Evolutionary conservation across 2,329 filamentous ascomycete genomes (phyloP), one percentile per base, ranked within the genome.

Genomic region (Lasiodiplodia hormozganensis): DNA sequence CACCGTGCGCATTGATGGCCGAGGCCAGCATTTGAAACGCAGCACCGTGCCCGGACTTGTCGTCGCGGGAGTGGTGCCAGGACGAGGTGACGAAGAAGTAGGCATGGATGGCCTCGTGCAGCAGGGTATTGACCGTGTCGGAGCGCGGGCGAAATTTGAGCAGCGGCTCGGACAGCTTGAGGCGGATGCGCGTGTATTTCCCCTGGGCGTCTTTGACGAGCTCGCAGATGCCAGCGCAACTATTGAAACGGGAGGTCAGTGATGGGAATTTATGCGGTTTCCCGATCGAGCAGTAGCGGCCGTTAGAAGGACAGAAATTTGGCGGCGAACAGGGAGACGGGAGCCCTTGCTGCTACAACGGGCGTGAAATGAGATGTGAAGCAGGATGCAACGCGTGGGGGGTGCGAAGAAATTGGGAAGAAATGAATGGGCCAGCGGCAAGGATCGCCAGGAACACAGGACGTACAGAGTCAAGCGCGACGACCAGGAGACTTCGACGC

Each of bases 51-150:
- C 82, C 81, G 18, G 81, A 82, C 0, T 79, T 77, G 38, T 82
- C 80, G 12, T 79, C 79, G 7, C 81, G 77, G 10, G 77, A 78
- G 68, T 83, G 80, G 58, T 69, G 73, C 80, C 79, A 82, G 10
- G 80, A 80, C 2, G 80, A 82, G 16, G 79, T 82, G 47, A 83
- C 73, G 73, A 83, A 83, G 74, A 83, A 82, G 70, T 83, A 83
- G 31, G 81, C 81, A 62, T 83, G 81, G 21, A 83, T 82, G 2
- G 78, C 67, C 65, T 83, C 82, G 69, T 83, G 82, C 3, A 83
- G 73, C 23, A 83, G 73, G 0, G 81, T 83, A 68, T 83, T 81
- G 68, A 83, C 73, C 1, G 79, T 80, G 70, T 83, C 81, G 58
- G 75, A 74, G 38, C 80, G 77, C 5, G 81, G 80, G 43, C 82